phyloP scores from a whole-genome alignment of 768 basidiomycete genomes.

The Rhizopogon salebrosus region DNA sequence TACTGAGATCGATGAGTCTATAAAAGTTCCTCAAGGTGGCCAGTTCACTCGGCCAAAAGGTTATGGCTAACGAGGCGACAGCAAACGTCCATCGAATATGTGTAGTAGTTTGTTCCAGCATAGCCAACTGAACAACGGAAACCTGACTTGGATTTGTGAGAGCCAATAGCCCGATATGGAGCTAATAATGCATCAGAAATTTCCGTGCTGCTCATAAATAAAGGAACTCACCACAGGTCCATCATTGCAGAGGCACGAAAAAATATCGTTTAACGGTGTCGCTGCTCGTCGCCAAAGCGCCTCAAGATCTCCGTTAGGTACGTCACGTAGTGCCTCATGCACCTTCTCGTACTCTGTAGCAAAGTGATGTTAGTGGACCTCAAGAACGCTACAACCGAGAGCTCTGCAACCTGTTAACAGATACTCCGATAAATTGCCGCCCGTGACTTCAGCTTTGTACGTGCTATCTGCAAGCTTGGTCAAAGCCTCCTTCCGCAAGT shows the following conservation, averaged over 20 bases:
- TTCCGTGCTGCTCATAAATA: neutral
- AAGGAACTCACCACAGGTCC: constrained; percentile 11
- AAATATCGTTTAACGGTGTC: constrained; percentile 3
- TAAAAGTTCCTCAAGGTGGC: constrained; percentile 21
- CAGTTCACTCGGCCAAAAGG: constrained; percentile 10
- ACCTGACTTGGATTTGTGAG: constrained; percentile 19
- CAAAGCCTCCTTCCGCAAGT: constrained; percentile 17
- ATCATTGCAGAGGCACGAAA: constrained; percentile 11
- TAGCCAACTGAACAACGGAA: constrained; percentile 26
- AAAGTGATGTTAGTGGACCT: neutral
- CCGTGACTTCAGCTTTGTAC: constrained; percentile 19
- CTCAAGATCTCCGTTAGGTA: constrained; percentile 9
- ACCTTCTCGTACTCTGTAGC: constrained; percentile 17
- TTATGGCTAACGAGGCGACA: neutral
- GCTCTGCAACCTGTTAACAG: constrained; percentile 10
- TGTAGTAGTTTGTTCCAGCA: constrained; percentile 21
- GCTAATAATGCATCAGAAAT: constrained; percentile 3
- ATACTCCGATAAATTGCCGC: constrained; percentile 12
- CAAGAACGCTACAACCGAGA: neutral
- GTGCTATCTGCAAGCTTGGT: constrained; percentile 1
- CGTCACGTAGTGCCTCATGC: constrained; percentile 14
- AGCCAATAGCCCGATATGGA: constrained; percentile 26
- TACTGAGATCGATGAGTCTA: constrained; percentile 12
- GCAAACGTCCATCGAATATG: constrained; percentile 20
- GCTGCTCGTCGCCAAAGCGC: constrained; percentile 3